Percentiles rank a stretch among this genome's conserved stretches.
Conservation (phyloP, 176 grass and related monocot species). For the Ananas comosus region DNA sequence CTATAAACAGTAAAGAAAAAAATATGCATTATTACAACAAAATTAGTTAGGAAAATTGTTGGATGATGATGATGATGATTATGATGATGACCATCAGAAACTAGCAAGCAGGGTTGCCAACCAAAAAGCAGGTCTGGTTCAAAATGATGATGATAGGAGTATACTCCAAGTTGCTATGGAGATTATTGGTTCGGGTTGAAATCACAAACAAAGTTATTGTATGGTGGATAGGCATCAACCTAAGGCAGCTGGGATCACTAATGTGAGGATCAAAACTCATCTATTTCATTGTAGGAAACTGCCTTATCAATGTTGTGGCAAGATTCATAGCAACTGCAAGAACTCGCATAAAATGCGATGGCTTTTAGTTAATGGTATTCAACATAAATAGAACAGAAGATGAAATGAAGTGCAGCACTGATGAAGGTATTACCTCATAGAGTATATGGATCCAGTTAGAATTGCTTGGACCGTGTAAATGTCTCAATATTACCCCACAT, state of each 20-base stretch:
- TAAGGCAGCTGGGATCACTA: not conserved
- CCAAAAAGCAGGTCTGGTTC: not conserved
- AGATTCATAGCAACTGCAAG: not conserved
- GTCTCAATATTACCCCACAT: conserved; percentile 80
- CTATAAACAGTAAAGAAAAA: too few species aligned
- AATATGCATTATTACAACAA: too few species aligned
- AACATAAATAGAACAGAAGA: not conserved
- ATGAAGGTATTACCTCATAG: conserved; percentile 61
- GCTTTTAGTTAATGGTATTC: not conserved
- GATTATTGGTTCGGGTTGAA: not conserved
- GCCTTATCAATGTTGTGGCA: not conserved
- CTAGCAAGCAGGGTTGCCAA: not conserved
- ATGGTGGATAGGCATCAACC: not conserved
- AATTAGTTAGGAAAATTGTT: too few species aligned
- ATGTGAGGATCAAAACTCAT: not conserved
- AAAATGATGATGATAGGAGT: too few species aligned
- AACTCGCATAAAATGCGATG: not conserved
- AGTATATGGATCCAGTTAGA: conserved; percentile 94
- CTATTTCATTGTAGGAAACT: not conserved
- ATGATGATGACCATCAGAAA: not conserved
- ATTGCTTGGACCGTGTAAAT: conserved; percentile 56
- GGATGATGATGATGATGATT: too few species aligned
- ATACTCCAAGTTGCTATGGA: not conserved
- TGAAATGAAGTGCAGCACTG: not conserved
- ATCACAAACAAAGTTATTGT: not conserved